A percentile compares a stretch with the other conserved stretches of the same genome.
Conservation (phyloP, 139 green algal species). For the Volvox africanus region DNA sequence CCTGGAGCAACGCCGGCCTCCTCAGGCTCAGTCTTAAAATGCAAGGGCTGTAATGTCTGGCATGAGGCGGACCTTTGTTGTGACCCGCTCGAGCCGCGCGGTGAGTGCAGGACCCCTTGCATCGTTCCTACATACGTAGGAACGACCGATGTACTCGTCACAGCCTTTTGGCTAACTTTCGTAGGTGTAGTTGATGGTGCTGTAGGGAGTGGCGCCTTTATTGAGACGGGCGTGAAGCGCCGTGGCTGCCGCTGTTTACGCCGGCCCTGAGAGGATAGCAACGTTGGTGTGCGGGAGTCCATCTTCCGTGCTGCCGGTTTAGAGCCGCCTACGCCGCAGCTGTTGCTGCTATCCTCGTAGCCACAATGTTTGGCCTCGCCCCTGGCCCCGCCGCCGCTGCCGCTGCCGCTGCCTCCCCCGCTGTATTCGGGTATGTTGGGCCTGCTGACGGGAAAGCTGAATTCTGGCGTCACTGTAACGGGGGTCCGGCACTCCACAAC, state of each 20-base stretch:
- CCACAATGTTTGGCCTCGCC: not conserved
- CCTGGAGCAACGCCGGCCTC: not conserved
- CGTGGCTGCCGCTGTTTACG: conserved; percentile 20
- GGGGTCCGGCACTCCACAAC: too few species aligned
- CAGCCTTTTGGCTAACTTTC: too few species aligned
- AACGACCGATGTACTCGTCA: too few species aligned
- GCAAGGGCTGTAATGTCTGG: not conserved
- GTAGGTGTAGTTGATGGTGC: too few species aligned
- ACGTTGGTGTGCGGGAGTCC: not conserved
- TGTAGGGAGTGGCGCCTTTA: not conserved
- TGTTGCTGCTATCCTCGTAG: not conserved
- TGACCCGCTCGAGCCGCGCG: too few species aligned
- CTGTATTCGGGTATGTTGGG: not conserved
- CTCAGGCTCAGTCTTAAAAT: not conserved
- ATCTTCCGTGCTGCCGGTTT: conserved; percentile 14
- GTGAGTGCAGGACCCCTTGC: too few species aligned
- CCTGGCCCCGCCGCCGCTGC: not conserved
- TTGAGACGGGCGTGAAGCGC: not conserved
- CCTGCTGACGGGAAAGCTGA: too few species aligned
- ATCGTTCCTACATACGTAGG: too few species aligned
- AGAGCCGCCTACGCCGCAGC: not conserved
- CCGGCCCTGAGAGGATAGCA: conserved; percentile 19
- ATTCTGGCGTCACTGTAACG: too few species aligned
- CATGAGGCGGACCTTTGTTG: too few species aligned
- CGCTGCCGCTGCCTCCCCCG: not conserved